These are phyloP conservation scores for Metschnikowia matae DNA, from an alignment of 805 yeast species.

Conservation along the genomic window DNA sequence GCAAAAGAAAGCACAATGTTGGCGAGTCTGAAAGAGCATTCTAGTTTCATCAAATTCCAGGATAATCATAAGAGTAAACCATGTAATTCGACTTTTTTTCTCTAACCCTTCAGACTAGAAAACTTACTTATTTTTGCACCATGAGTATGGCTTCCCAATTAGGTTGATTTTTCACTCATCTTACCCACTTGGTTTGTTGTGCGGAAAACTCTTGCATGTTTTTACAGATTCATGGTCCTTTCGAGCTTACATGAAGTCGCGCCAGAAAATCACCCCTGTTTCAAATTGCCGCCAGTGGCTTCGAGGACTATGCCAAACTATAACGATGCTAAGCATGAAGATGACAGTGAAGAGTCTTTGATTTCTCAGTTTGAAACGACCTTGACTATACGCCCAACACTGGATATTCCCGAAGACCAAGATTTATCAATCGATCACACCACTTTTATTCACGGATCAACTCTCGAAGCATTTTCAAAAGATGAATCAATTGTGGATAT, in stretches of 20 bases:
- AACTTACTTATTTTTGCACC: not conserved
- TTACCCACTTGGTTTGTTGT: not conserved
- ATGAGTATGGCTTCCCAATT: not conserved
- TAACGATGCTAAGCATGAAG: slow-evolving; percentile 8
- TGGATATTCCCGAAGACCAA: slow-evolving; percentile 28
- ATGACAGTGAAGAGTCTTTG: slow-evolving; percentile 16
- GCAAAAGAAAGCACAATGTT: slow-evolving; percentile 59
- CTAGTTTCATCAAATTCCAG: not conserved
- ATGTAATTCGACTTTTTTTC: not conserved
- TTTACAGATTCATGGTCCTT: not conserved
- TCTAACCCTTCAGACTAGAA: not conserved
- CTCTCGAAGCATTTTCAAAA: slow-evolving; percentile 25
- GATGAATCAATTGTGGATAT: slow-evolving; percentile 33
- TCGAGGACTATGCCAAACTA: slow-evolving; percentile 7
- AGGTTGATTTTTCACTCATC: not conserved
- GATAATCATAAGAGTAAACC: not conserved
- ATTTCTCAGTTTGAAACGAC: slow-evolving; percentile 43
- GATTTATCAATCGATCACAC: slow-evolving; percentile 42
- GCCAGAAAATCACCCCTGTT: slow-evolving; percentile 1
- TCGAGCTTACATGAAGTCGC: slow-evolving; percentile 2
- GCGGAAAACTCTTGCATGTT: slow-evolving; percentile 1
- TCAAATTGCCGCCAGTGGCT: slow-evolving; percentile 1
- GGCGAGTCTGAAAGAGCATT: slow-evolving; percentile 36
- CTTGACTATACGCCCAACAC: slow-evolving; percentile 36
- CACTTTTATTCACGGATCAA: slow-evolving; percentile 24